Base-by-base conservation (phyloP, 2,329 filamentous ascomycete species). In the Colletotrichum sansevieriae region DNA sequence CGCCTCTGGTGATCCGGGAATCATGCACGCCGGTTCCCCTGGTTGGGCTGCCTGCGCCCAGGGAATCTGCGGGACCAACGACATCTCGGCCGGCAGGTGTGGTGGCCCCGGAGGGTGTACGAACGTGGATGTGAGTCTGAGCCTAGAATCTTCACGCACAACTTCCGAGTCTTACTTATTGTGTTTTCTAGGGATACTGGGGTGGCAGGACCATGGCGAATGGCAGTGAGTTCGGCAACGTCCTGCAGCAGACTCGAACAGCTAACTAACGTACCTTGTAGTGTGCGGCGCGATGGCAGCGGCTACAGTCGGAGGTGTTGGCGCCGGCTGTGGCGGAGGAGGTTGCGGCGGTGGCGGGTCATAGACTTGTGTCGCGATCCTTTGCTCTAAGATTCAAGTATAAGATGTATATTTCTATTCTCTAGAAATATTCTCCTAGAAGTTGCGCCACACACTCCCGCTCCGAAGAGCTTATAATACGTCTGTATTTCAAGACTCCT, bases 61-160 rank as follows among this genome's bases (percentile, higher is more conserved):
- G 57, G 70, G 68, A 3, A 11, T 57, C 0, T 63, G 56, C 8
- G 65, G 61, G 11, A n/a, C 20, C 73, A 71, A 75, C 1, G 81
- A 80, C 3, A 78, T 82, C 0, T 80, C 81, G 0, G 79, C 79
- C 2, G 83, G 85, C 3, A 81, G 80, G 7, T 82, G 83, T 51
- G 82, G 84, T 43, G 78, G 79, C 5, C 79, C 81, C 1, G 78
- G 79, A 0, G 78, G 82, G 4, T 71, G 69, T 18, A 63, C 66
- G 1, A 70, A 33, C 4, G 7, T 37, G 22, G 37, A 29, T 11
- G 67, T 70, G 18, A 70, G 67, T 63, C 13, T 44, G 49, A 29
- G 33, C 3, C 37, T 15, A 18, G 9, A 10, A 10, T 22, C 4
- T 33, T 12, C 9, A 6, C 8, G 18, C 18, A 18, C 18, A 18